phyloP scores from a whole-genome alignment of 2,329 filamentous ascomycete species.

The Xylariaceae sp. region DNA sequence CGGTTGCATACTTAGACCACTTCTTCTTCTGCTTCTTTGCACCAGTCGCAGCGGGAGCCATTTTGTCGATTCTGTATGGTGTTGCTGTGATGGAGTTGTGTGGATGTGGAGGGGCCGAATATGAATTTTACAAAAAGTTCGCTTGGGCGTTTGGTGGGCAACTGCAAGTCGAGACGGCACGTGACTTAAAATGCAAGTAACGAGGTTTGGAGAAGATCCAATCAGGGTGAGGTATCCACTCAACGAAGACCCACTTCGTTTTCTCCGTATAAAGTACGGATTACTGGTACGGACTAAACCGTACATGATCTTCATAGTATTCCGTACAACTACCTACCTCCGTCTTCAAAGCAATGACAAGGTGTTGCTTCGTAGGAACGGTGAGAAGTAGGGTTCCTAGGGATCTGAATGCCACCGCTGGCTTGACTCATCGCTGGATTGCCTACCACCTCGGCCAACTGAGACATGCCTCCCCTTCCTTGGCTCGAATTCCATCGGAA shows the following conservation, averaged over 20 bases:
- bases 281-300: no score
- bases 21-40: constrained; percentile 82
- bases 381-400: no score
- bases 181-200: constrained; percentile 23
- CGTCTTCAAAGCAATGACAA: no score
- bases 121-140: constrained; percentile 32
- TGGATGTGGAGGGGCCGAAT: constrained; percentile 29
- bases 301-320: no score
- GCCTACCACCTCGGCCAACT: no score
- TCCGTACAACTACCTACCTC: no score
- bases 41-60: constrained; percentile 54
- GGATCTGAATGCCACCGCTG: no score
- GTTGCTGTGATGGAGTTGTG: constrained; percentile 30
- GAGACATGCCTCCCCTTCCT: neutral
- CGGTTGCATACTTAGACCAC: constrained; percentile 62
- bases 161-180: constrained; percentile 19
- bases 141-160: constrained; percentile 31
- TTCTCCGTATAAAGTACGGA: no score
- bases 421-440: no score
- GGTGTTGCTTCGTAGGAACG: no score
- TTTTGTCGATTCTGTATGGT: constrained; percentile 37
- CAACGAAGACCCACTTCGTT: neutral
- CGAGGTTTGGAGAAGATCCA: neutral
- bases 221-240: neutral
- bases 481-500: no score